Percentiles rank a stretch among this genome's conserved stretches.
These are phyloP conservation scores for Sarocladium strictum DNA, from an alignment of 2,329 filamentous ascomycete species.

Conservation along the genomic window DNA sequence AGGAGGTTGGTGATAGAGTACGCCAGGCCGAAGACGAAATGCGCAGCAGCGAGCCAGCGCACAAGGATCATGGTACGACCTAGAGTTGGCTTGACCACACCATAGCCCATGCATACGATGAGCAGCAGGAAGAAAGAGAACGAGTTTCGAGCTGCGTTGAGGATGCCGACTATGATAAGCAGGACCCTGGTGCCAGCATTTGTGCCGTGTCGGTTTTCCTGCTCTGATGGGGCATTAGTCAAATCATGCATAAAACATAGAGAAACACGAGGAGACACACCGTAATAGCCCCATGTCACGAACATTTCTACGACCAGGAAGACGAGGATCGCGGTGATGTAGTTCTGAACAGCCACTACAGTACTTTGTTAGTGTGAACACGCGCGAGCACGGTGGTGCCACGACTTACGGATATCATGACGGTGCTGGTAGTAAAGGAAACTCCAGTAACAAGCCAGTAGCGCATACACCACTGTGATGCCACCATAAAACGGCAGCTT, in stretches of 20 bases:
- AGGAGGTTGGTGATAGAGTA: conserved; percentile 88
- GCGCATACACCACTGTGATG: conserved; percentile 86
- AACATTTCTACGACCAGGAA: conserved; percentile 95
- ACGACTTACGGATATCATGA: conserved; percentile 72
- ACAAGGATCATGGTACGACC: conserved; percentile 94
- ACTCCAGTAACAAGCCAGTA: conserved; percentile 79
- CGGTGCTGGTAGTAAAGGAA: conserved; percentile 95
- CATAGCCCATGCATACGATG: conserved; percentile 99
- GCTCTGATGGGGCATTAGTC: conserved; percentile 57
- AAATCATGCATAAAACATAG: too few relatives aligned
- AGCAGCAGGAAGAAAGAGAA: conserved; percentile 97
- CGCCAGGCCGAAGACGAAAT: conserved; percentile 91
- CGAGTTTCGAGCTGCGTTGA: conserved; percentile 91
- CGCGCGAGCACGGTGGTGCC: neutral
- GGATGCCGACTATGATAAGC: conserved; percentile 83
- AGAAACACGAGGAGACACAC: too few relatives aligned
- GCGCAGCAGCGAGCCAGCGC: conserved; percentile 80
- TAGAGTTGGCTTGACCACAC: conserved; percentile 89
- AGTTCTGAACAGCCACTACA: conserved; percentile 92
- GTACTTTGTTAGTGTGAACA: conserved; percentile 13
- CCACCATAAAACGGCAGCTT: conserved; percentile 97
- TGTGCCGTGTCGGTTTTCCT: conserved; percentile 82
- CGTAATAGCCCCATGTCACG: conserved; percentile 98
- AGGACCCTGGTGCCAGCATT: conserved; percentile 78
- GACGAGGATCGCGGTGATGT: conserved; percentile 92